Evolutionary conservation across 2,329 filamentous ascomycete species (phyloP), one percentile per base, ranked within the genome.

Genomic region (Sclerotinia glacialis): DNA sequence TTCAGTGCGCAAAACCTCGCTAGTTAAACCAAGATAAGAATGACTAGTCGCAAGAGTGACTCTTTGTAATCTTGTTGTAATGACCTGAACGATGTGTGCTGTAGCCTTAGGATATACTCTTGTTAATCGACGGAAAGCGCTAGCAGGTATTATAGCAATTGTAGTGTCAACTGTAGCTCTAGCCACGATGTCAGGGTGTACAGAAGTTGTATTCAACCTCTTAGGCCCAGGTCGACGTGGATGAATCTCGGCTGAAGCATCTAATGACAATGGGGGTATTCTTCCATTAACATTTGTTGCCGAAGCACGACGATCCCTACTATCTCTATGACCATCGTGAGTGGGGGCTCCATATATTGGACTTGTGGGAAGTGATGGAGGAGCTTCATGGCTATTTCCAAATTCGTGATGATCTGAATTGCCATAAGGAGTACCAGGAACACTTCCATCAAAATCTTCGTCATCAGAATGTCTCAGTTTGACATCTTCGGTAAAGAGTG

Each of bases 121-220:
- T 61, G 96, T 99, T 63, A 99, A 82, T 11, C 96, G 88, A 64
- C 93, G 88, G 74, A 99, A 99, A 4, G 95, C 96, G 76, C 93
- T 97, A 0, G 95, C 95, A 1, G 96, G 96, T 67, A 99, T 99
- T 70, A 99, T 96, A 7, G 95, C 95, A 78, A 99, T 97, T 0
- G 96, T 99, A 0, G 95, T 99, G 76, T 99, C 96, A 31, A 96
- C 90, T 21, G 93, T 96, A 7, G 95, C 95, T 71, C 95, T 86
- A n/a, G 94, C 95, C 70, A 99, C 92, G 69, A 99, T 95, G 75
- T 99, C 95, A 14, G 95, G 95, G 78, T 99, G 95, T 0, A 92
- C 93, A 18, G 95, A 98, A 70, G 89, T 89, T 14, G 86, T 85
- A 42, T 80, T 78, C 21, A 75, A 75, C 65, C 83, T 80, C 69